Evolutionary conservation across 2,329 filamentous ascomycete genomes (phyloP), one percentile per base, ranked within the genome.

Genomic region (Colletotrichum sp.): DNA sequence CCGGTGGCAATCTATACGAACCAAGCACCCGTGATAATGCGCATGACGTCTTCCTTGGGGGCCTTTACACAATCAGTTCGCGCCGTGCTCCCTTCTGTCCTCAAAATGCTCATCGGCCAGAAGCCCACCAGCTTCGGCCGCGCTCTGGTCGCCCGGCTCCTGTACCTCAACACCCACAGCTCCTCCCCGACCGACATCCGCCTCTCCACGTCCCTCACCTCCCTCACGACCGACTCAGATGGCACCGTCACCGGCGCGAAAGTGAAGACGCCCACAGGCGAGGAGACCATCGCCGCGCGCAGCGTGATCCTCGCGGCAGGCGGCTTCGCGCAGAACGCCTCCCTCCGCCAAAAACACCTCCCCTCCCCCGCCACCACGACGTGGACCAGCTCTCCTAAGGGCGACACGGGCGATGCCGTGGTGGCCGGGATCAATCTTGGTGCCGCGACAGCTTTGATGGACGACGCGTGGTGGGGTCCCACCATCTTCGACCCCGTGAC

Each of bases 301-400:
- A 83, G 82, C 15, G 82, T 85, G 15, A 72, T 86, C 12, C 79
- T 86, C 10, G 80, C 81, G 8, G 83, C 83, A 8, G 84, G 83
- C 7, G 84, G 84, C 6, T 86, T 86, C 75, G 81, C 84, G 0
- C 78, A 80, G 18, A 84, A 84, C 65, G 57, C 69, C 8, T 67
- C 75, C 12, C 81, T 85, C 79, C 80, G 84, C n/a, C 69, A 81
- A 24, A 63, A 80, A 72, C 79, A 80, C 68, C 78, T 78, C 2
- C 67, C 75, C 8, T 26, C 73, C 3, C 79, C 78, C 10, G 77
- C 78, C 34, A 81, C 64, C 34, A 66, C 78, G 3, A 69, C 80
- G 13, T 84, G 81, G 82, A 81, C 81, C 7, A 79, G 76, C 6
- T 79, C 80, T 18, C 77, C 67, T 49, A 76, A 77, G 34, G 78